Percentiles rank a stretch among this genome's conserved stretches.
Conservation (phyloP, 1,139 yeast species). For the Debaryomycetaceae sp. region DNA sequence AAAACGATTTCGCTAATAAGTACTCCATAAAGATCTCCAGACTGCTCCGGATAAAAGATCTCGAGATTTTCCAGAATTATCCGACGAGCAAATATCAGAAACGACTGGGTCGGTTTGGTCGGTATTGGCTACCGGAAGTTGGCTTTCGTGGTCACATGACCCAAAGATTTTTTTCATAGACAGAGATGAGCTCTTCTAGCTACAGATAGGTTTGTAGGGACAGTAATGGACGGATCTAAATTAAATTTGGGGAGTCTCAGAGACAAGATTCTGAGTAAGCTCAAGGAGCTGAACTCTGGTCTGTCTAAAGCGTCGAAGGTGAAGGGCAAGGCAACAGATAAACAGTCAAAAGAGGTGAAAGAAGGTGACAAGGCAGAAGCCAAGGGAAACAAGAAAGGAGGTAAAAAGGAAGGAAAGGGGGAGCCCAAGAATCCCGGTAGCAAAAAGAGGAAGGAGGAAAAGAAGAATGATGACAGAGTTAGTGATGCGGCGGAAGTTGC, state of each 20-base stretch:
- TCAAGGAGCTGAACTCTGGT: constrained; percentile 24
- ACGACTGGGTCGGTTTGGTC: no score
- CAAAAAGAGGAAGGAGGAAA: constrained; percentile 3
- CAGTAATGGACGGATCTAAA: constrained; percentile 29
- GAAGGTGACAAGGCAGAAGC: constrained; percentile 8
- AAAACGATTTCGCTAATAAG: background rate
- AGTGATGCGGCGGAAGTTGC: background rate
- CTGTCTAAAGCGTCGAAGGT: constrained; percentile 1
- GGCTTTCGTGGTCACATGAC: constrained; percentile 1
- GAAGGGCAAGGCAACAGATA: constrained; percentile 1
- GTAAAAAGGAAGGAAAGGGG: constrained; percentile 10
- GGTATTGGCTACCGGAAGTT: background rate
- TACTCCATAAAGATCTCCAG: background rate
- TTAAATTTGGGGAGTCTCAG: constrained; percentile 51
- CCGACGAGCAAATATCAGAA: background rate
- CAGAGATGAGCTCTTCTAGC: constrained; percentile 6
- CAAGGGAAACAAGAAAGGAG: constrained; percentile 11
- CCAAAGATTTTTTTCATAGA: constrained; percentile 2
- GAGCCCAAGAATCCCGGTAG: constrained; percentile 1
- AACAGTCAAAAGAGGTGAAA: constrained; percentile 1
- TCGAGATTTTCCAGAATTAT: constrained; percentile 1
- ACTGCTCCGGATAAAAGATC: background rate
- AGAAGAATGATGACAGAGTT: constrained; percentile 9
- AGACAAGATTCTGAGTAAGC: constrained; percentile 52
- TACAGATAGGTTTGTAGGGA: background rate